phyloP scores from a whole-genome alignment of 345 rosid species.

The thale cress (Arabidopsis thaliana) region DNA sequence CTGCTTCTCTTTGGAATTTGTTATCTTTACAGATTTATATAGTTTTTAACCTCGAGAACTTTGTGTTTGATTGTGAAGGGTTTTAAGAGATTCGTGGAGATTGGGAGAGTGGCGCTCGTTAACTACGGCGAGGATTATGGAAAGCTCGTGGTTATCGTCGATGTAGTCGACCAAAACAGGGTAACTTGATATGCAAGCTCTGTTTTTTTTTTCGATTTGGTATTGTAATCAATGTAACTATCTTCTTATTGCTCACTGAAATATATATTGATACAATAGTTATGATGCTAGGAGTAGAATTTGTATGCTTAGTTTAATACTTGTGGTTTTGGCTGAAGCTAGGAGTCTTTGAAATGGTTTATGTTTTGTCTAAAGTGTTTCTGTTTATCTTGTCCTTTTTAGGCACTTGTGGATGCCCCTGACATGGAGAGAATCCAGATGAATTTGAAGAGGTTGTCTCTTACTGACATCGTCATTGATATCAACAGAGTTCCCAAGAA shows the following conservation, averaged over 20 bases:
- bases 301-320: neutral
- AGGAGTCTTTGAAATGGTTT: neutral
- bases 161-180: conserved; percentile 86
- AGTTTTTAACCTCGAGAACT: neutral
- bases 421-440: conserved; percentile 86
- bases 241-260: neutral
- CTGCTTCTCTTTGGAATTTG: neutral
- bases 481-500: conserved; percentile 80
- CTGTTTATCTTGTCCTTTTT: neutral
- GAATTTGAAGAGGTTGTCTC: conserved; percentile 79
- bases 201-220: neutral
- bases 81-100: conserved; percentile 92
- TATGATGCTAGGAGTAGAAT: neutral
- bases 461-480: conserved; percentile 77
- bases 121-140: conserved; percentile 90
- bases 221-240: neutral
- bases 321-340: neutral
- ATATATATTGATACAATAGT: neutral
- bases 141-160: conserved; percentile 87
- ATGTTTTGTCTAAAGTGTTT: neutral
- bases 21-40: neutral
- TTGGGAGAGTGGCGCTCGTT: conserved; percentile 85
- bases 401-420: conserved; percentile 90
- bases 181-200: conserved; percentile 41
- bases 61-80: conserved; percentile 48